Base-by-base conservation (phyloP, 768 basidiomycete species). In the Russula earlei region DNA sequence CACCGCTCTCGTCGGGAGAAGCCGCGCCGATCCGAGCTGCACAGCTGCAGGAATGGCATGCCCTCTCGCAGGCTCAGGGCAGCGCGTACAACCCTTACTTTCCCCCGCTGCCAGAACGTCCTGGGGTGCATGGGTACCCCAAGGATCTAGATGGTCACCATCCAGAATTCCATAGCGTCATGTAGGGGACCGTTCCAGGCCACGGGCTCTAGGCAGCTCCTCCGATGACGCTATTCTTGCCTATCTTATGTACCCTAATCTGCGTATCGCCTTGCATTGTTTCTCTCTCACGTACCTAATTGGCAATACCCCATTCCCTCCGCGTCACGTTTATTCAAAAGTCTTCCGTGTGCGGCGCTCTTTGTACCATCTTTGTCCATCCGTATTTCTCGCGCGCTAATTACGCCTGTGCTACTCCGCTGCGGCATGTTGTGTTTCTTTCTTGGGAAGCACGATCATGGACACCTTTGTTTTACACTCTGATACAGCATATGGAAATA, bases 1-100 rank as follows among this genome's bases (percentile, higher is more conserved):
- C 61, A 19, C 61, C 61, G n/a, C 49, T 62, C 52, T 62, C 61
- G n/a, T 62, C 61, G 3, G 60, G 55, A 34, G 61, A 62, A 49
- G 47, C 55, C 33, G 61, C 52, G 8, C 61, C 61, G 27, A 54
- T 62, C 44, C 61, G 55, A 10, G n/a, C 61, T 3, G 42, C 61
- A 10, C 61, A 62, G 40, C 10, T 61, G n/a, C 61, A 62, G 48
- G 61, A 62, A 50, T 62, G 61, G 61, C 59, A 60, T 8, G 55
- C 59, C 34, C 51, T 62, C 22, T 50, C 59, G 38, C 59, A 61
- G 38, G 59, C 55, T 9, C 60, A 59, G 50, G 59, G 59, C 34
- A 54, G 59, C 34, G 59, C 53, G 38, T 62, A 61, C 49, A 62
- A 62, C 17, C 61, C 61, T 7, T 62, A 62, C 48, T 62, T 62